Base-by-base conservation (phyloP, 371 early-diverging fungal species). In the Rhizopus sp. region DNA sequence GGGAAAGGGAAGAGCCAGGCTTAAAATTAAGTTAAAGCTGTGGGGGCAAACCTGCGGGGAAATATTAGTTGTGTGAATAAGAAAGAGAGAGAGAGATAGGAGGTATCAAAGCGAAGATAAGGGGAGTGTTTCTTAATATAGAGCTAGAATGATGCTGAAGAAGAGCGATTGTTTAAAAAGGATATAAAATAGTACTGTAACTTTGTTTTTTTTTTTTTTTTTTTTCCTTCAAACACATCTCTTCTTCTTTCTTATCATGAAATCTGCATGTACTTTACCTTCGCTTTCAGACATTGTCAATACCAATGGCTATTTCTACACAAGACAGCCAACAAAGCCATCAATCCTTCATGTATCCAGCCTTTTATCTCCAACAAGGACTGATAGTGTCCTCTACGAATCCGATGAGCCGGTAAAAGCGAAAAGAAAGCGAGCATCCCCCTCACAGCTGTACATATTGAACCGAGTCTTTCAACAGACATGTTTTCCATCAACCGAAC, bases 401-500 rank as follows among this genome's bases (percentile, higher is more conserved):
- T 12, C 16, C 29, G 46, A 47, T 10, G 57, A 62, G 16, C 68
- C 70, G 7, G 49, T 79, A 8, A 79, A 79, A 49, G 73, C 74
- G 17, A 79, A 79, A 45, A 70, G 75, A 47, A 79, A 76, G 39
- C 62, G 80, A 40, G 74, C 81, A 5, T 71, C 74, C 17, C 74
- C 80, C 30, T 62, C 72, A 12, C 75, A 82, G 49, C 31, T 81
- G 34, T 73, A 80, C 38, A 73, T 85, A 0, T 39, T 83, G 12
- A 75, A 79, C 38, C 78, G 74, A 45, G 73, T 89, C 7, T 57
- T 83, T 49, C 76, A 78, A 39, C 77, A 76, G 17, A 77, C 83
- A 12, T 72, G 72, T 45, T 91, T 63, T 47, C 87, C 76, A 62
- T 87, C 72, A 10, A 89, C 89, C 7, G 90, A 90, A 49, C 76